Conservation (phyloP, 2,329 filamentous ascomycete species). For the Xylaria sp. region DNA sequence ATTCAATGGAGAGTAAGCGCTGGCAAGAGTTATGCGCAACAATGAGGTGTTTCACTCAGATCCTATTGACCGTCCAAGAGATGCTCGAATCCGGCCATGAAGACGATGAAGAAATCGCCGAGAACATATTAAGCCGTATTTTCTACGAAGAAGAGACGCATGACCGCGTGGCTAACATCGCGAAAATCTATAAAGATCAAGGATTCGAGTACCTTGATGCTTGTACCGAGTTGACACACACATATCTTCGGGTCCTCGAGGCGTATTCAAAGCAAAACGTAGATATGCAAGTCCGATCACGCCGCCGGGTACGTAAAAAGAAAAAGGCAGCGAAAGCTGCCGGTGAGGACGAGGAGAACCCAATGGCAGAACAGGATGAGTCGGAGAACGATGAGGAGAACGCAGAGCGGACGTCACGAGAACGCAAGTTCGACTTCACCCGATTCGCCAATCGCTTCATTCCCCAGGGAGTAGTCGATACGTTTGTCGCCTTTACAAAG, state of each 20-base stretch:
- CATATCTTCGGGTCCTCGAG: slow-evolving; percentile 92
- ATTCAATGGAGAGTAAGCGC: slow-evolving; percentile 81
- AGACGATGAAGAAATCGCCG: slow-evolving; percentile 97
- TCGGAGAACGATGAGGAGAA: slow-evolving; percentile 77
- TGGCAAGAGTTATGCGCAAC: slow-evolving; percentile 89
- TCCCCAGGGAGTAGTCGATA: slow-evolving; percentile 86
- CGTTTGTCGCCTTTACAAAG: slow-evolving; percentile 82
- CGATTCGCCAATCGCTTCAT: slow-evolving; percentile 84
- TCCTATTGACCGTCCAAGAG: slow-evolving; percentile 89
- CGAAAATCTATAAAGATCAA: slow-evolving; percentile 91
- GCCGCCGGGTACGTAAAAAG: slow-evolving; percentile 77
- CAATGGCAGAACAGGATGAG: slow-evolving; percentile 72
- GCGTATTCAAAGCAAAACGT: slow-evolving; percentile 94
- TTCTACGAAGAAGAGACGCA: slow-evolving; percentile 98
- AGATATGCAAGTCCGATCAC: slow-evolving; percentile 91
- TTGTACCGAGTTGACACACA: slow-evolving; percentile 88
- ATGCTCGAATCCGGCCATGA: slow-evolving; percentile 87
- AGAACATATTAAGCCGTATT: slow-evolving; percentile 96
- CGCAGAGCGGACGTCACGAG: slow-evolving; percentile 76
- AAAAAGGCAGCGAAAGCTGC: slow-evolving; percentile 70
- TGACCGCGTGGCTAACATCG: slow-evolving; percentile 82
- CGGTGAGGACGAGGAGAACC: slow-evolving; percentile 58
- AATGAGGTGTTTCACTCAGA: slow-evolving; percentile 95
- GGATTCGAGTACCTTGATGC: slow-evolving; percentile 94
- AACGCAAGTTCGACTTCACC: slow-evolving; percentile 94